A percentile compares a stretch with the other conserved stretches of the same genome.
phyloP scores from a whole-genome alignment of 306 rosid genomes.

The Oemleria cerasiformis region DNA sequence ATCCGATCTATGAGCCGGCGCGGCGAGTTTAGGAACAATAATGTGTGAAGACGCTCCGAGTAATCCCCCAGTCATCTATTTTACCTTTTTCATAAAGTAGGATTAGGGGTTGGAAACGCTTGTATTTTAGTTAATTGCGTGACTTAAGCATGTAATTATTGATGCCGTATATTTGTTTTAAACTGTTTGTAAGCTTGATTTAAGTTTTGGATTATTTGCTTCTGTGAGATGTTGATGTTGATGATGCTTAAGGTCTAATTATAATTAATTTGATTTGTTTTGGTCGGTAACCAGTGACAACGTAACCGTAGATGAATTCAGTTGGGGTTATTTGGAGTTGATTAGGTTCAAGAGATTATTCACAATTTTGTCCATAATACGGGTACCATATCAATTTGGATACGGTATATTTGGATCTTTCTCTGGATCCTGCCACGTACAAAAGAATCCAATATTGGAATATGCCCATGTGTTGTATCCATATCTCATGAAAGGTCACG shows the following conservation, averaged over 20 bases:
- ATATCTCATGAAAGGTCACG: neutral
- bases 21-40: neutral
- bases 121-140: neutral
- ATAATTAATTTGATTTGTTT: neutral
- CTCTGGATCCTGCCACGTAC: neutral
- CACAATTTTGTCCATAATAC: too few relatives aligned
- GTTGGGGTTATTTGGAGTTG: too few relatives aligned
- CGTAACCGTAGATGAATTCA: too few relatives aligned
- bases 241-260: neutral
- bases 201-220: neutral
- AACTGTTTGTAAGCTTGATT: neutral
- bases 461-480: conserved; percentile 1
- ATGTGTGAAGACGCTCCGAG: neutral
- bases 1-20: conserved; percentile 41
- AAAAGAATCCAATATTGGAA: neutral
- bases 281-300: too few relatives aligned
- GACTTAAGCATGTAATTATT: conserved; percentile 13
- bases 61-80: conserved; percentile 10
- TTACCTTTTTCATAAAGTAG: neutral
- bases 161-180: neutral
- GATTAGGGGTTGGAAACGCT: conserved; percentile 6
- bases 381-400: neutral
- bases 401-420: conserved; percentile 1
- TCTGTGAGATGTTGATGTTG: neutral
- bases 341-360: too few relatives aligned